phyloP scores from a whole-genome alignment of 2,329 filamentous ascomycete genomes.

The Ascochyta viciae-villosae region DNA sequence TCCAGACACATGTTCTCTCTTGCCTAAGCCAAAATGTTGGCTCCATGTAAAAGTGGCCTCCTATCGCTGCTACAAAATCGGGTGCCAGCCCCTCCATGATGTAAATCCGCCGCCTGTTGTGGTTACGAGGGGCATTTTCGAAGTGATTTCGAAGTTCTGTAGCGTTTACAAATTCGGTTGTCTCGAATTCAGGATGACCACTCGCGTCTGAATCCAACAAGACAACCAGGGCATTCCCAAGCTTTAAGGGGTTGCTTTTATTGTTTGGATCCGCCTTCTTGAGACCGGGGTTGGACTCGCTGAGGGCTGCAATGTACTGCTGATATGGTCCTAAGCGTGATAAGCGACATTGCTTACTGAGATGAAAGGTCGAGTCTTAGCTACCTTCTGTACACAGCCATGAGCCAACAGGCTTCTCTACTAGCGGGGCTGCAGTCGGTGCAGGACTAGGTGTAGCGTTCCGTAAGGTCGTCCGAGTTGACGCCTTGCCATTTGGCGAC shows the following conservation, averaged over 20 bases:
- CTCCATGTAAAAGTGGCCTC: conserved; percentile 45
- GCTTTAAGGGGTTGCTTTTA: background rate
- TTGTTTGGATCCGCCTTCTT: conserved; percentile 43
- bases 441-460: conserved; percentile 10
- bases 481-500: background rate
- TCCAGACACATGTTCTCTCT: conserved; percentile 46
- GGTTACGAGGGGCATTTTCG: conserved; percentile 5
- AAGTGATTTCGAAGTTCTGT: conserved; percentile 31
- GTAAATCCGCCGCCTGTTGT: conserved; percentile 35
- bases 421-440: background rate
- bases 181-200: conserved; percentile 23
- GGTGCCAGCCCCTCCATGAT: conserved; percentile 44
- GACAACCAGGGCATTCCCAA: conserved; percentile 34
- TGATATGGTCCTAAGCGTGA: conserved; percentile 33
- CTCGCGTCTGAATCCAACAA: conserved; percentile 31
- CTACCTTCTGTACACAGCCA: conserved; percentile 42
- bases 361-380: background rate
- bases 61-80: conserved; percentile 38
- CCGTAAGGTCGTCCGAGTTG: background rate
- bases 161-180: conserved; percentile 21
- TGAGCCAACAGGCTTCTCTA: conserved; percentile 22
- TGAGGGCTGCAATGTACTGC: conserved; percentile 39
- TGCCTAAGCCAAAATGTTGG: conserved; percentile 43
- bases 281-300: conserved; percentile 38
- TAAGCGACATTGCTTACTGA: conserved; percentile 9